These are phyloP conservation scores for Pythium angustatum DNA, from an alignment of 352 stramenopile species.

Conservation along the genomic window DNA sequence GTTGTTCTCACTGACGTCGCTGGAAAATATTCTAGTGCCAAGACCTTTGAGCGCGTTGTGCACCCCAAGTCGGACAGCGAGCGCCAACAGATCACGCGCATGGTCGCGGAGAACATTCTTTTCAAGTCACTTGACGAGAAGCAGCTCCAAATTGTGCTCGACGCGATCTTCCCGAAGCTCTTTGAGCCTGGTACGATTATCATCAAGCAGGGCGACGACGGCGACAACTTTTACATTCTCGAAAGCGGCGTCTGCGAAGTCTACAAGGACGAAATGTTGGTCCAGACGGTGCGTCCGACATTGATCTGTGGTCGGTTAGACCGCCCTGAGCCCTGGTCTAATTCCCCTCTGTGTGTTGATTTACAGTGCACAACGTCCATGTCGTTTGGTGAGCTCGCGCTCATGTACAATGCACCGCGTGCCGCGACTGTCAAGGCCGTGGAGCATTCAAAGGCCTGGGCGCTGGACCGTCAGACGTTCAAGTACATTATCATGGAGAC, in stretches of 20 bases:
- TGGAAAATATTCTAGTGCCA: too few relatives aligned
- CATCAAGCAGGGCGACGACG: slow-evolving; percentile 90
- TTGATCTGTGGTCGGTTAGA: too few relatives aligned
- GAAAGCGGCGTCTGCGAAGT: slow-evolving; percentile 91
- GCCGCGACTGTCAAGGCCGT: slow-evolving; percentile 94
- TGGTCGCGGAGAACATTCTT: slow-evolving; percentile 88
- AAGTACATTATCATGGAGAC: slow-evolving; percentile 93
- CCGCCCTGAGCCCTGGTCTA: too few relatives aligned
- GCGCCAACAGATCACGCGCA: slow-evolving; percentile 69
- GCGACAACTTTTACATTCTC: slow-evolving; percentile 96
- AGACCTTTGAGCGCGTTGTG: slow-evolving; percentile 80
- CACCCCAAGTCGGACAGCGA: slow-evolving; percentile 86
- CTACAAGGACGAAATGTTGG: slow-evolving; percentile 87
- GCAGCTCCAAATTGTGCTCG: slow-evolving; percentile 83
- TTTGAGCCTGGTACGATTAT: slow-evolving; percentile 79
- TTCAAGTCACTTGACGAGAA: slow-evolving; percentile 91
- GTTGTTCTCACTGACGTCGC: too few relatives aligned
- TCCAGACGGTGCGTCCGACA: slow-evolving; percentile 57
- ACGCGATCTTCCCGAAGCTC: slow-evolving; percentile 87
- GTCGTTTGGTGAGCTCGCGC: slow-evolving; percentile 96
- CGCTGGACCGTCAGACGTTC: slow-evolving; percentile 87
- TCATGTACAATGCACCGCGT: slow-evolving; percentile 97
- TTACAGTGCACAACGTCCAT: slow-evolving; percentile 77
- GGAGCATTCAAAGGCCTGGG: slow-evolving; percentile 92
- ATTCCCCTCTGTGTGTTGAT: not conserved